Percentiles rank a stretch among this genome's conserved stretches.
These are phyloP conservation scores for Monilinia polystroma DNA, from an alignment of 2,329 filamentous ascomycete genomes.

Conservation along the genomic window DNA sequence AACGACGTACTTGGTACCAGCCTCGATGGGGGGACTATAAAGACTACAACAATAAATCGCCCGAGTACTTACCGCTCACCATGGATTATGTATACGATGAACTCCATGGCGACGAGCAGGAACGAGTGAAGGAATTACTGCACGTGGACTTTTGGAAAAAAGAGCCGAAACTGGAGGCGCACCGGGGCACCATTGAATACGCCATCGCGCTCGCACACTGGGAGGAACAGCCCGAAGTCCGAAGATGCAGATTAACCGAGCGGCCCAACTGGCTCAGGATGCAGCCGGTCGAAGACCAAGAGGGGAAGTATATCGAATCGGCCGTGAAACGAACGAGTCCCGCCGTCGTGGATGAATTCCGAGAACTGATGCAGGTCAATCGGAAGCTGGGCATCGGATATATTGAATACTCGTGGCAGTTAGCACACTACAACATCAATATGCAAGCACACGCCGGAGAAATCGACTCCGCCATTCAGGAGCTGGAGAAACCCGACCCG, in stretches of 20 bases:
- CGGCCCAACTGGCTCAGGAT: neutral
- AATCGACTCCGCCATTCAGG: neutral
- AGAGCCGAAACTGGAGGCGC: neutral
- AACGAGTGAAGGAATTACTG: neutral
- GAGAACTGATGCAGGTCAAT: neutral
- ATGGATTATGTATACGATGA: neutral
- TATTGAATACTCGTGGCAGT: constrained; percentile 13
- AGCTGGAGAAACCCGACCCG: neutral
- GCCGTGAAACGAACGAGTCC: neutral
- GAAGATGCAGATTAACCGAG: neutral
- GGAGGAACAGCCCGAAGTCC: neutral
- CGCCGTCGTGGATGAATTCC: neutral
- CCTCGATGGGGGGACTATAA: neutral
- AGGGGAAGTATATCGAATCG: neutral
- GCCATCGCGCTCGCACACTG: neutral
- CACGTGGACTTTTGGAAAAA: constrained; percentile 1
- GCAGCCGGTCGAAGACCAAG: neutral
- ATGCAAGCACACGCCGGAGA: neutral
- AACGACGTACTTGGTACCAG: neutral
- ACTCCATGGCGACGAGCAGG: neutral
- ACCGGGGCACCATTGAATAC: neutral
- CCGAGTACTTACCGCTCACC: constrained; percentile 1
- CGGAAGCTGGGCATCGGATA: constrained; percentile 4
- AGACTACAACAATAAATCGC: constrained; percentile 6
- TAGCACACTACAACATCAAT: constrained; percentile 5